These are phyloP conservation scores for Ceratobasidium sp. DNA, from an alignment of 1,284 basidiomycete genomes.

Conservation along the genomic window DNA sequence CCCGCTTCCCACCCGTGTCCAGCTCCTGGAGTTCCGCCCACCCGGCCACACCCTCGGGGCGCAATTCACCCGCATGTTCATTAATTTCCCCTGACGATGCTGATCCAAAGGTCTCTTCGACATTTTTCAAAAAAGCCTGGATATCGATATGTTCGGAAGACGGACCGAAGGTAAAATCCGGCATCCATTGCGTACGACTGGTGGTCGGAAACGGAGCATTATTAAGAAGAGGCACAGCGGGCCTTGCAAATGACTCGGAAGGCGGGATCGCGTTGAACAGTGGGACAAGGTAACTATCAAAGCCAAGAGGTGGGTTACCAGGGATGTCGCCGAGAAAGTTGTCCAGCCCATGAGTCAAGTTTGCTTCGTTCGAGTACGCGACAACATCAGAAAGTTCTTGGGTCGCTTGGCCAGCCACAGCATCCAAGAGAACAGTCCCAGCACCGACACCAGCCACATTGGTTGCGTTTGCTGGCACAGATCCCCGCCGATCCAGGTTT, in stretches of 20 bases:
- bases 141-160: conserved; percentile 35
- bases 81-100: too few species aligned
- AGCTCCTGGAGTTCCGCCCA: conserved; percentile 22
- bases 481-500: background rate
- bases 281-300: conserved; percentile 11
- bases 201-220: background rate
- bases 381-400: background rate
- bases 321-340: background rate
- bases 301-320: conserved; percentile 12
- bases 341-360: conserved; percentile 21
- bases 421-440: background rate
- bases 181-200: conserved; percentile 34
- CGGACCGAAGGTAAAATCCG: conserved; percentile 39
- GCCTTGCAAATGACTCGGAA: background rate
- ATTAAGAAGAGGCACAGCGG: background rate
- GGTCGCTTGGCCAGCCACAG: background rate
- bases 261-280: background rate
- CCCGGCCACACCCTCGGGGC: conserved; percentile 28
- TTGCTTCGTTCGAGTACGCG: background rate
- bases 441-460: background rate
- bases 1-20: background rate
- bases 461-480: background rate
- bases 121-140: conserved; percentile 17
- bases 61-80: background rate
- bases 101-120: conserved; percentile 2